Evolutionary conservation across 2,329 filamentous ascomycete genomes (phyloP).

Genomic region (Chrysosporium queenslandicum): DNA sequence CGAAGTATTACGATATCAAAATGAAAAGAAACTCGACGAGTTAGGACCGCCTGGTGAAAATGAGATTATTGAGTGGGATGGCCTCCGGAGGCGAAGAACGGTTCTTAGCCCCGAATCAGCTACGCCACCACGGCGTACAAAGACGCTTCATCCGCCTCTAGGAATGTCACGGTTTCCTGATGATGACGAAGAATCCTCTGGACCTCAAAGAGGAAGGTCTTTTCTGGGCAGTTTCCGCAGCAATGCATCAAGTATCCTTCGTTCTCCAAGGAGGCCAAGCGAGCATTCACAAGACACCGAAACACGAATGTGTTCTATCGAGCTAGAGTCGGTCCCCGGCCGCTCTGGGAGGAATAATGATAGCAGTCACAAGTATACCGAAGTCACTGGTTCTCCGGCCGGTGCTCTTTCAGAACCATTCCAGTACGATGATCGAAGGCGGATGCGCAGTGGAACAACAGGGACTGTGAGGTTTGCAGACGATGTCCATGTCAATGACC

Average conservation of each 20-base stretch:
- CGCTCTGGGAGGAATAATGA: not conserved
- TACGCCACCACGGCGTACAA: slow-evolving; percentile 31
- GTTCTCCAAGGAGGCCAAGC: not conserved
- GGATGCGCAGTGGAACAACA: slow-evolving; percentile 32
- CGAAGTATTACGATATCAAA: slow-evolving; percentile 66
- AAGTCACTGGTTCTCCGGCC: not conserved
- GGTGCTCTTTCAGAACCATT: slow-evolving; percentile 2
- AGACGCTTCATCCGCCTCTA: slow-evolving; percentile 60
- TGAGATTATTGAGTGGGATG: slow-evolving; percentile 83
- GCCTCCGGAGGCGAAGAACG: slow-evolving; percentile 63
- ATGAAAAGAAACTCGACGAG: slow-evolving; percentile 61
- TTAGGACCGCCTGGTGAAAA: slow-evolving; percentile 70
- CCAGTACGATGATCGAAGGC: not conserved
- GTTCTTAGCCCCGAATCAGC: slow-evolving; percentile 41
- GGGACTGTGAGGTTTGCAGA: slow-evolving; percentile 19
- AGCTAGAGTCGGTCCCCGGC: not conserved
- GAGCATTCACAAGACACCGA: not conserved
- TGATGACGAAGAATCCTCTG: slow-evolving; percentile 43
- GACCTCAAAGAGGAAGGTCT: slow-evolving; percentile 25
- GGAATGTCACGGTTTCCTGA: slow-evolving; percentile 79
- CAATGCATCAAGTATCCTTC: slow-evolving; percentile 28
- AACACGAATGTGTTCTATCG: not conserved
- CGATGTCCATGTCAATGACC: slow-evolving; percentile 15
- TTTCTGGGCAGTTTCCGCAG: slow-evolving; percentile 33
- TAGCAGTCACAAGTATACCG: slow-evolving; percentile 1